Conservation (phyloP, 305 asterid species). For the Fraxinus angustifolia region DNA sequence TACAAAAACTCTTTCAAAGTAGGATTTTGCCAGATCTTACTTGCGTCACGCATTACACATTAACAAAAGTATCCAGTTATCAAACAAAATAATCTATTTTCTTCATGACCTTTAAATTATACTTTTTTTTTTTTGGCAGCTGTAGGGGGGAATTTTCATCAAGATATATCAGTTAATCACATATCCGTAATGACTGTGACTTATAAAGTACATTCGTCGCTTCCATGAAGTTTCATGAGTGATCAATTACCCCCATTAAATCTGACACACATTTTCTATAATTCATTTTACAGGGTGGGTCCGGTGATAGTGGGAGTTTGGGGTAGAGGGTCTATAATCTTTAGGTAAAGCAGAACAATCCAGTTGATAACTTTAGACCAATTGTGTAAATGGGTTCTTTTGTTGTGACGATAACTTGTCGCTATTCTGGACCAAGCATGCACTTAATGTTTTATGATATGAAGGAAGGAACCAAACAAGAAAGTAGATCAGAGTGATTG, state of each 20-base stretch:
- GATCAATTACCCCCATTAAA: not conserved
- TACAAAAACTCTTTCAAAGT: not conserved
- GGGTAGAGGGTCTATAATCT: not conserved
- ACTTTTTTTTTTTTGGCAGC: not conserved
- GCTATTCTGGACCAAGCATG: not conserved
- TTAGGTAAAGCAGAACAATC: not conserved
- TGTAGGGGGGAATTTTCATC: not conserved
- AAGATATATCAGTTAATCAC: not conserved
- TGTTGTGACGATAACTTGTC: not conserved
- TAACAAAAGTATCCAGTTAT: not conserved
- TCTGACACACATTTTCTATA: not conserved
- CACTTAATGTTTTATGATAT: not conserved
- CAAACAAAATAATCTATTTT: not conserved
- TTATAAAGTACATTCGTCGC: not conserved
- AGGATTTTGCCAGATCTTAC: not conserved
- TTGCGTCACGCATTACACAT: not conserved
- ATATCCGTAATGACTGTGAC: not conserved
- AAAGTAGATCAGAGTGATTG: not conserved
- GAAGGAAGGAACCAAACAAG: not conserved
- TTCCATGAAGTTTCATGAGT: not conserved
- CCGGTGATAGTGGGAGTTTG: not conserved
- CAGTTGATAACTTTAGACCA: not conserved
- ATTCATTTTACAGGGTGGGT: not conserved
- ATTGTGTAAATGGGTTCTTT: not conserved
- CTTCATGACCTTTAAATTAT: not conserved